Evolutionary conservation across 805 yeast genomes (phyloP).

Genomic region (Middelhovenomyces tepae): DNA sequence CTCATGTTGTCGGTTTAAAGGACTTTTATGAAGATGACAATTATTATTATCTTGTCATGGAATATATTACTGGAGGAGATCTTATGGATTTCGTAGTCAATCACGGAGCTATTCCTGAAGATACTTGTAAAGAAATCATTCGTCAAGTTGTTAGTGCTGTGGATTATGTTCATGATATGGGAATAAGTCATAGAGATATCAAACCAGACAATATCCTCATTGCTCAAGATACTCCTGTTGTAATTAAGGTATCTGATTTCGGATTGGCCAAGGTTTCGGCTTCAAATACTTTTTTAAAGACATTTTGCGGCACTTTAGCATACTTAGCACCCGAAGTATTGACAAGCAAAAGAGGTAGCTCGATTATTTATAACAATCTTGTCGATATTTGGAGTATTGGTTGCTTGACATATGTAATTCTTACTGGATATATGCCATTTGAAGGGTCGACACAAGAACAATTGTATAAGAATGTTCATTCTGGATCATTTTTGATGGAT

Average conservation of each 20-base stretch:
- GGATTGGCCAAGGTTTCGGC: constrained; percentile 90
- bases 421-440: constrained; percentile 92
- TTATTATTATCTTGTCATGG: constrained; percentile 86
- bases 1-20: constrained; percentile 72
- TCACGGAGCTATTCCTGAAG: constrained; percentile 80
- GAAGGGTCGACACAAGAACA: constrained; percentile 88
- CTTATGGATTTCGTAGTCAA: constrained; percentile 95
- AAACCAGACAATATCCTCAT: constrained; percentile 94
- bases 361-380: constrained; percentile 57
- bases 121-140: constrained; percentile 77
- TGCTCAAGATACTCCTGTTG: constrained; percentile 82
- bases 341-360: constrained; percentile 28
- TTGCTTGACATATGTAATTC: constrained; percentile 80
- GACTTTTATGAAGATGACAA: constrained; percentile 80
- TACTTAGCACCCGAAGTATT: constrained; percentile 94
- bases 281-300: constrained; percentile 77
- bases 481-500: constrained; percentile 55
- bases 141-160: constrained; percentile 79
- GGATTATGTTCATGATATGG: constrained; percentile 76
- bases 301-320: constrained; percentile 96
- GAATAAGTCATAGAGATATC: constrained; percentile 92
- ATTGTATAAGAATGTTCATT: constrained; percentile 62
- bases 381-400: constrained; percentile 99
- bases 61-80: constrained; percentile 93
- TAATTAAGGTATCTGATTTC: constrained; percentile 90